A percentile compares a stretch with the other conserved stretches of the same genome.
phyloP scores from a whole-genome alignment of 2,329 filamentous ascomycete genomes.

The Aspergillus terreus region DNA sequence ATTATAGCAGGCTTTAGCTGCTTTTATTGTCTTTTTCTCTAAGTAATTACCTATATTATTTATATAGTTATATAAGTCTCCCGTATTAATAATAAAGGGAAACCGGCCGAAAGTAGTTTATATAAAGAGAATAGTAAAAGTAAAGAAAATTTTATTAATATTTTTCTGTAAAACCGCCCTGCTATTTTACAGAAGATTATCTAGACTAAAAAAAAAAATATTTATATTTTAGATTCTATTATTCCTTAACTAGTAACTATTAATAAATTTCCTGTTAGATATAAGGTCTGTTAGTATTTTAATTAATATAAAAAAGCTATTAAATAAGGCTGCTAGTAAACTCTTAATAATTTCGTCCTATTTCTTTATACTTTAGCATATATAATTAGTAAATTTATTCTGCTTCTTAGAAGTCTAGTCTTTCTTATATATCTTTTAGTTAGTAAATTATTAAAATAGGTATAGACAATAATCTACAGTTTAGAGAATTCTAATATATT shows the following conservation, averaged over 20 bases:
- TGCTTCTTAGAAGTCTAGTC: slow-evolving; percentile 25
- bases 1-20: slow-evolving; percentile 4
- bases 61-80: not conserved
- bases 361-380: slow-evolving; percentile 23
- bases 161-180: not conserved
- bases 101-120: slow-evolving; percentile 3
- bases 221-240: not conserved
- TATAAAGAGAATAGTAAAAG: slow-evolving; percentile 6
- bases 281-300: slow-evolving; percentile 3
- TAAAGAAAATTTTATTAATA: slow-evolving; percentile 4
- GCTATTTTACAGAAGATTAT: not conserved
- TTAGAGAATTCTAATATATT: slow-evolving; percentile 13
- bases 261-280: slow-evolving; percentile 7
- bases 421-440: slow-evolving; percentile 1
- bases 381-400: slow-evolving; percentile 23
- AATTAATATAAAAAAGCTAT: not conserved
- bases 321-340: not conserved
- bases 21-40: slow-evolving; percentile 1
- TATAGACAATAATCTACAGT: not conserved
- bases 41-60: slow-evolving; percentile 1
- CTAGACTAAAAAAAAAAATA: too few species aligned
- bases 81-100: slow-evolving; percentile 5
- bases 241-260: not conserved
- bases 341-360: slow-evolving; percentile 16
- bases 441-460: not conserved